Evolutionary conservation across 1,284 basidiomycete genomes (phyloP), one percentile per base, ranked within the genome.

Genomic region (Leccinum fuscescens): DNA sequence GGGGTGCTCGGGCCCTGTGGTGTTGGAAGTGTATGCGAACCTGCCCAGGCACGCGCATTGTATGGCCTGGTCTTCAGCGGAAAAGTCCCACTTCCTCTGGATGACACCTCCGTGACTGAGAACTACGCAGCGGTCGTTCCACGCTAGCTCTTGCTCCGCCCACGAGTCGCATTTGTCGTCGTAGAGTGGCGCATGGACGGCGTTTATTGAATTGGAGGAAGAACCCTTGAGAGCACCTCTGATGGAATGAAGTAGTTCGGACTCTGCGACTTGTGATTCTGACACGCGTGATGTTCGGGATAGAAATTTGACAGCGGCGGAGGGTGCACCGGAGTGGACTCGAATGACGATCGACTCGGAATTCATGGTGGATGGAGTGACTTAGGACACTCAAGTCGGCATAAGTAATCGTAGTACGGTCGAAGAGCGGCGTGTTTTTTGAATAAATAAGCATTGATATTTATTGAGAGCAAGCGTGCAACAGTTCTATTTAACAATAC

Each of bases 21-120:
- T 60, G 57, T 71, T 65, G 7, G 67, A 64, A 35, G 77, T 77
- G 63, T 87, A 84, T 62, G 86, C 83, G 54, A 94, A 82, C 74
- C 82, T 84, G 6, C 88, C 92, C 53, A 92, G 83, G 64, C 89
- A 88, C 2, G 89, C 93, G 76, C 82, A 90, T 59, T 89, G 86
- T 39, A 95, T 83, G 2, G 82, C 80, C 69, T 93, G 87, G 6
- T 79, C 81, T 66, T 92, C 88, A 29, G 86, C 79, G 5, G 80
- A 76, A 68, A 92, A 93, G 55, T 83, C 85, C 86, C 90, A 95
- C 66, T 86, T 86, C 66, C 88, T 86, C 57, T 80, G 78, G 52
- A 94, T 81, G 27, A 92, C 77, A 1, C 86, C 86, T 0, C 91
- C 92, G 27, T 81, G 77, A 62, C 84, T 88, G 73, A 92, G 81